Percentiles rank a stretch among this genome's conserved stretches.
These are phyloP conservation scores for Thermomucor indicae-seudaticae DNA, from an alignment of 371 early-diverging fungal species.

Conservation along the genomic window DNA sequence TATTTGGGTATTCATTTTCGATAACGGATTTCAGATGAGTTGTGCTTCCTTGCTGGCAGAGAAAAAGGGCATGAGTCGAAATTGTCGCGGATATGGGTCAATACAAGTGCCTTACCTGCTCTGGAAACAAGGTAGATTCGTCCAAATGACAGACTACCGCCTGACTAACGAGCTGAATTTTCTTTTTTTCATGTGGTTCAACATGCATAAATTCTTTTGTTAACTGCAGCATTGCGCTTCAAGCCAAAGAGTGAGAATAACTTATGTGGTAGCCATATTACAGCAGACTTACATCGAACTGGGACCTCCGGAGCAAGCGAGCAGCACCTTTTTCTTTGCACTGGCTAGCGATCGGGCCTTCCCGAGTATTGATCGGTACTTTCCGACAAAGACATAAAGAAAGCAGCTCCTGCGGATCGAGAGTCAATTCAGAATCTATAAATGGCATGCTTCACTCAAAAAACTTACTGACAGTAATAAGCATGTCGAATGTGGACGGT, in stretches of 20 bases:
- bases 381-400: constrained; percentile 55
- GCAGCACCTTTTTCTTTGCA: constrained; percentile 50
- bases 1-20: constrained; percentile 17
- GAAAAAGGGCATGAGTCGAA: neutral
- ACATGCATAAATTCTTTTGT: constrained; percentile 54
- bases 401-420: constrained; percentile 52
- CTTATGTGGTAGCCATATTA: neutral
- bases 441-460: neutral
- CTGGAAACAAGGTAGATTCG: constrained; percentile 55
- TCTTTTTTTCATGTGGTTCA: constrained; percentile 44
- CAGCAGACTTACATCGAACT: constrained; percentile 61
- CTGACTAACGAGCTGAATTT: constrained; percentile 47
- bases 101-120: constrained; percentile 15
- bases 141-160: constrained; percentile 75
- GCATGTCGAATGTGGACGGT: constrained; percentile 68
- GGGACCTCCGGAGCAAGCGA: constrained; percentile 87
- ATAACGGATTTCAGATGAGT: constrained; percentile 29
- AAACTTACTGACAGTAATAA: constrained; percentile 70
- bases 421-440: neutral
- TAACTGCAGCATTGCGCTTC: constrained; percentile 56
- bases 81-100: neutral
- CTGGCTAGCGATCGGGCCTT: constrained; percentile 37
- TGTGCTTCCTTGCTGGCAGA: constrained; percentile 14
- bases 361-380: constrained; percentile 61
- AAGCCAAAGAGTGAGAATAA: constrained; percentile 1